These are phyloP conservation scores for Fragilariopsis cylindrus DNA, from an alignment of 108 stramenopile genomes.

Conservation along the genomic window DNA sequence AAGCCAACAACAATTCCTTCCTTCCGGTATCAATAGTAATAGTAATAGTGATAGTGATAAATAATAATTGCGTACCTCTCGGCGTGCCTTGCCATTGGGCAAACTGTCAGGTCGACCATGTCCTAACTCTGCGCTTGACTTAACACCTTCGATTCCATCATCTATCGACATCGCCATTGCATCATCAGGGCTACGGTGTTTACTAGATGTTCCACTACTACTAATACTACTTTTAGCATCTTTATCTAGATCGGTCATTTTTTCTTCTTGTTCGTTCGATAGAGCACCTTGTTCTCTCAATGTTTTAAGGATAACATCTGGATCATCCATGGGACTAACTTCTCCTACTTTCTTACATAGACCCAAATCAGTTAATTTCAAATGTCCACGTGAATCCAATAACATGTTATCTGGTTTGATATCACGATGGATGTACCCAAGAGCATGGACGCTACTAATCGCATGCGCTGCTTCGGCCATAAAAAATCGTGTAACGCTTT, in stretches of 20 bases:
- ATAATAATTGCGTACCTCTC: conserved; percentile 54
- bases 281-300: conserved; percentile 57
- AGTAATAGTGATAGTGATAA: not conserved
- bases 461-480: conserved; percentile 99
- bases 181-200: conserved; percentile 60
- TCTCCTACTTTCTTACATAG: conserved; percentile 98
- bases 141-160: conserved; percentile 32
- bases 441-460: conserved; percentile 90
- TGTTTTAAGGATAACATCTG: conserved; percentile 80
- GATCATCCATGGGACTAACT: conserved; percentile 80
- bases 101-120: conserved; percentile 19
- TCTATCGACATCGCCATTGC: conserved; percentile 88
- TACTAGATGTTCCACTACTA: conserved; percentile 26
- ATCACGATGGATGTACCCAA: conserved; percentile 99
- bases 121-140: not conserved
- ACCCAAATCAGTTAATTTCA: conserved; percentile 99
- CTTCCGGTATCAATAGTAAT: not conserved
- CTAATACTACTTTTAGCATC: conserved; percentile 37
- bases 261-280: not conserved
- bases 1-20: no score
- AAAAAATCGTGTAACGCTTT: conserved; percentile 92
- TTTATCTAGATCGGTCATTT: not conserved
- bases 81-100: conserved; percentile 71
- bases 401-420: conserved; percentile 99
- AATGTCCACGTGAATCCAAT: conserved; percentile 95